Evolutionary conservation across 2,329 filamentous ascomycete genomes (phyloP), one percentile per base, ranked within the genome.

Genomic region (Podosphaera fusca): DNA sequence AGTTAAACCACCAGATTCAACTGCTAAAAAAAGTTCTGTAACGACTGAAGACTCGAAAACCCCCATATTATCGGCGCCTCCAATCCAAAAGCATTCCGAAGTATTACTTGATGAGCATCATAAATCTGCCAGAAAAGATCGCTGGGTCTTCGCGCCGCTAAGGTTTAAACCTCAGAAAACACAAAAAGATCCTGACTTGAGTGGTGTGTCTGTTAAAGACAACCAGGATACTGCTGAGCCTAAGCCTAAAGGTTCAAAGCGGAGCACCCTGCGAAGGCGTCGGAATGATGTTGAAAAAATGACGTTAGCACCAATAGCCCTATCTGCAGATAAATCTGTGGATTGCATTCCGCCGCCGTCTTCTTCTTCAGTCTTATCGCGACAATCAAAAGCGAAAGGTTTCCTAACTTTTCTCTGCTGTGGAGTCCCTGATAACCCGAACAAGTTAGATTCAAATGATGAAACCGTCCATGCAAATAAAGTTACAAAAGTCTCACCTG

Each of bases 211-310:
- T 56, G 75, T 74, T 57, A 42, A 42, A 68, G 78, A 81, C 62
- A 71, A 75, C 57, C 72, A 75, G 67, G 80, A 79, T 64, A 83
- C 78, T 66, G 78, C 81, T 63, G 76, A 77, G 62, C 75, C 76
- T 59, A 74, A 75, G 62, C 85, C 82, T 54, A 83, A 79, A 69
- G 79, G 78, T 63, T 82, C 79, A 59, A 80, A 76, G 70, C 72
- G 74, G 62, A 85, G 81, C 69, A 79, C 82, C 64, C 70, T 79
- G 57, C 80, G 75, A 60, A 73, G 76, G 62, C 75, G 77, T 64
- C 74, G 79, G 65, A 84, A 84, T 70, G 79, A 79, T 63, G 86
- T 81, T 70, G 75, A 78, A 60, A 79, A 70, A 74, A 75, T 66
- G 78, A 76, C 60, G 74, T 73, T 64, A 72, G 72, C 63, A 75